Evolutionary conservation across 2,329 filamentous ascomycete species (phyloP), one percentile per base, ranked within the genome.

Genomic region (Diplocarpon rosae): DNA sequence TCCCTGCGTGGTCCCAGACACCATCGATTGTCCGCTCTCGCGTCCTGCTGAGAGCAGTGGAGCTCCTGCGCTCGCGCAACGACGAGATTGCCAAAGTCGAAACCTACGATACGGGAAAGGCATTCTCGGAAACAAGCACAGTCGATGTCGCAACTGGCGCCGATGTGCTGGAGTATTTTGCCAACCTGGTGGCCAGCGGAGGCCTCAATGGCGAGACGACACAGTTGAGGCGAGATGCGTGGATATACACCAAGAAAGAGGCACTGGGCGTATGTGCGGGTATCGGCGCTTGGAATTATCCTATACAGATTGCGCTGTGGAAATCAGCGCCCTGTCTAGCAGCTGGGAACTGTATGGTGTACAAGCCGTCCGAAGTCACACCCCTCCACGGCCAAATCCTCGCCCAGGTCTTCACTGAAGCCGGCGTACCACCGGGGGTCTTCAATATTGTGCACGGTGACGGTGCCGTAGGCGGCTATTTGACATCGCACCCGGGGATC

Each of bases 201-300:
- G 83, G 86, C 15, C 67, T 90, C 51, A 88, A 90, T 57, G 86
- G 86, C 47, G 85, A 90, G 64, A 83, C 84, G 15, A 80, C 80
- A 38, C 77, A 80, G 45, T 69, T 93, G 34, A 73, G 87, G 32
- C 71, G 79, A 40, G 80, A 86, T 53, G 85, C 86, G 3, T 88
- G 82, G 75, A 78, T 92, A 31, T 87, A 89, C 64, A 89, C 84
- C 10, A 81, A 78, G 58, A 90, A 92, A 62, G 83, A 85, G 55
- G 74, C 87, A 5, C 68, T 93, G 14, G 87, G 87, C 20, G 85
- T 92, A 12, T 93, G 86, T 62, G 87, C 76, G 12, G 87, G 85
- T 46, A 93, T 93, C 53, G 87, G 86, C 44, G 87, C 87, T 12
- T 93, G 86, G 86, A 93, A 93, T 65, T 93, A 93, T 61, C 87